Evolutionary conservation across 2,329 filamentous ascomycete species (phyloP), one percentile per base, ranked within the genome.

Genomic region (Didymellaceae sp.): DNA sequence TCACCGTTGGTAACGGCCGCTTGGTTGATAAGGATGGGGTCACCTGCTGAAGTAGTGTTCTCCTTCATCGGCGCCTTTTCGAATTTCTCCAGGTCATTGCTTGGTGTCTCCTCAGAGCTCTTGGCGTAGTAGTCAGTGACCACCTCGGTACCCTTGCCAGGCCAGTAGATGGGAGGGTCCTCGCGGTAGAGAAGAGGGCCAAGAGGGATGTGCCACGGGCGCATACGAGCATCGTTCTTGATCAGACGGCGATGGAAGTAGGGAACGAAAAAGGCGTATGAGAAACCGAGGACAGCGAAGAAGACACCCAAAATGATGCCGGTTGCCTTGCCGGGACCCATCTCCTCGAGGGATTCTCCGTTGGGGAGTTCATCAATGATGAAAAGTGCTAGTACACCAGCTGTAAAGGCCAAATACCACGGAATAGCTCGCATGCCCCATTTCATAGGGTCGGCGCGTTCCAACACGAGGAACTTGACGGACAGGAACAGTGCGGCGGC

Each of bases 321-420:
- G 30, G 17, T 52, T 2, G 58, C 58, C 13, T 65, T 67, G 9
- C 66, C 66, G 34, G 57, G 58, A 13, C 65, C 66, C 37, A 68
- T 66, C 11, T 67, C 65, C 25, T 70, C 48, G 0, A 66, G 57
- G 1, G 65, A 67, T 9, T 62, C 57, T 2, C 61, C 63, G 17
- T 59, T 63, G 5, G 75, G 77, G 6, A 71, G 68, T 57, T 78
- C 75, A 48, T 80, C 71, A 34, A 87, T 78, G 47, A 89, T 82
- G 53, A 88, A 81, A 65, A 89, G 72, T 2, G 79, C 77, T 30
- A 80, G 76, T 43, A 82, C 72, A 17, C 70, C 77, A 39, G 74
- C 77, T 1, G 79, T 80, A 40, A 77, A 59, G 39, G 78, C 74
- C 33, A 81, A 75, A 64, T 80, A 82, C 62, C 77, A 68, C 2